A percentile compares a stretch with the other conserved stretches of the same genome.
Evolutionary conservation across 1,139 yeast species (phyloP).

Genomic region (Sugiyamaella sp.): DNA sequence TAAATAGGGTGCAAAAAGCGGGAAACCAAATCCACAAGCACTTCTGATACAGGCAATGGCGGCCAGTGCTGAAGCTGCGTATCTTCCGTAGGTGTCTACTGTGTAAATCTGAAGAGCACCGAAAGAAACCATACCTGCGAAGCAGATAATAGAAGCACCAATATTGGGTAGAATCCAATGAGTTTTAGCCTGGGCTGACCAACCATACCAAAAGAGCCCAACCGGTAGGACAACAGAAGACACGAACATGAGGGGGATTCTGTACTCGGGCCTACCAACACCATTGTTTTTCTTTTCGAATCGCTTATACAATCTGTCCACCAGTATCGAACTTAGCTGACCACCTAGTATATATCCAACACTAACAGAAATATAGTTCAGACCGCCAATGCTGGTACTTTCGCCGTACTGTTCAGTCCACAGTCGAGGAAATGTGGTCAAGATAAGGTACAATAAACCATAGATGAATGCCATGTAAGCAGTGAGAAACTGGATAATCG

Average conservation of each 20-base stretch:
- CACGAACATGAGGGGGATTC: conserved; percentile 50
- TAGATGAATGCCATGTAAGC: conserved; percentile 62
- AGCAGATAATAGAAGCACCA: conserved; percentile 56
- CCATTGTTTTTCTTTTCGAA: conserved; percentile 50
- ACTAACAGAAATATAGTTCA: conserved; percentile 58
- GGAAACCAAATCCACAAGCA: conserved; percentile 57
- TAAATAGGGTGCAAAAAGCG: conserved; percentile 40
- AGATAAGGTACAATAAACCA: conserved; percentile 62
- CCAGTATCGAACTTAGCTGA: conserved; percentile 44
- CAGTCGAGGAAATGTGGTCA: conserved; percentile 58
- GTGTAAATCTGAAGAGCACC: conserved; percentile 60
- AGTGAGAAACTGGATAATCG: conserved; percentile 63
- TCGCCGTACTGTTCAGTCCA: conserved; percentile 53
- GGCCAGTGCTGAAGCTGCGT: conserved; percentile 59
- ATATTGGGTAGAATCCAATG: conserved; percentile 60
- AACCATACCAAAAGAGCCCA: conserved; percentile 63
- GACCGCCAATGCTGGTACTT: conserved; percentile 53
- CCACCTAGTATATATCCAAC: conserved; percentile 54
- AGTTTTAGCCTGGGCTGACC: conserved; percentile 55
- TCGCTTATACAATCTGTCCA: conserved; percentile 43
- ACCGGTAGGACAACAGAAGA: conserved; percentile 54
- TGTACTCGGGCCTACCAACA: conserved; percentile 50
- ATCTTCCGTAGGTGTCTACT: conserved; percentile 64
- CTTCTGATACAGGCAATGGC: conserved; percentile 64
- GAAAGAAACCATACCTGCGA: conserved; percentile 58